Evolutionary conservation across 495 filamentous ascomycete genomes (phyloP), one percentile per base, ranked within the genome.

Genomic region (Echria macrotheca): DNA sequence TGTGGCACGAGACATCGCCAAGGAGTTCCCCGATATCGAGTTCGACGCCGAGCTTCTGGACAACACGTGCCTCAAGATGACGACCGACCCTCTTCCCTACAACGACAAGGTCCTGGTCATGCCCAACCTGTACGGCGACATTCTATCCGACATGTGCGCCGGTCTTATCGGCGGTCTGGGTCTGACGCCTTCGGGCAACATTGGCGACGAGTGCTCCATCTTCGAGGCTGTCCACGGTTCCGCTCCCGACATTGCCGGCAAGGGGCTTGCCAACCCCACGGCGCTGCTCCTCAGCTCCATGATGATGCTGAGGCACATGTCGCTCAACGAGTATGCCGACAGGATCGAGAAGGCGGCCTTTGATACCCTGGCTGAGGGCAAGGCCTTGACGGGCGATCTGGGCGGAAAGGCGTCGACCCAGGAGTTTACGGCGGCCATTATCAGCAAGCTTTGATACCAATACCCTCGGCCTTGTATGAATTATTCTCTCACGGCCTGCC

Each of bases 221-320:
- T 98, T 98, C 79, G 93, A 98, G 77, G 94, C 93, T 52, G 94
- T 98, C 61, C 93, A 98, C 74, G 93, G 93, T 60, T 96, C 90
- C 36, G 93, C 93, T 26, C 93, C 93, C 39, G 93, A 98, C 68
- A 98, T 98, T 64, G 94, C 91, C 45, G 93, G 93, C 66, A 90
- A 95, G 81, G 82, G 80, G 36, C 84, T 95, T 45, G 91, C 91
- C 62, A 97, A 97, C 78, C 91, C 91, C 41, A 96, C 91, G 56
- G 91, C 91, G 49, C 77, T 96, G 53, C 79, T 97, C 44, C 80
- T 96, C 55, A 86, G 81, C 69, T 87, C 83, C 64, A 89, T 96
- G 70, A 97, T 97, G 93, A 97, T 98, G 93, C 72, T 98, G 80
- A 86, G 94, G 68, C 94, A 97, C 74, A 97, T 98, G 94, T 85